Percentiles rank a stretch among this genome's conserved stretches.
These are phyloP conservation scores for Apocynum venetum DNA, from an alignment of 257 asterid genomes.

Conservation along the genomic window DNA sequence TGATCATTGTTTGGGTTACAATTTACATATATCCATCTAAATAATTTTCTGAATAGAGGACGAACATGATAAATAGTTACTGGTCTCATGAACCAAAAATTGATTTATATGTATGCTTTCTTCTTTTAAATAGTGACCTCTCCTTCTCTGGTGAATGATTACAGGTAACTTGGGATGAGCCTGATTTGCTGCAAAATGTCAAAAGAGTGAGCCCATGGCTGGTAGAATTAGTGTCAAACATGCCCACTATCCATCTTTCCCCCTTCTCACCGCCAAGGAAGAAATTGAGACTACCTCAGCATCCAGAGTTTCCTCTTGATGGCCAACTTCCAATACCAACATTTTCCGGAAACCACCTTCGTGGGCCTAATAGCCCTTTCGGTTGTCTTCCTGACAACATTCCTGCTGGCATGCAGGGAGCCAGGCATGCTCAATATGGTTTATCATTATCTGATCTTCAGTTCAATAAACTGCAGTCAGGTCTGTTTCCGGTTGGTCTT, in stretches of 20 bases:
- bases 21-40: background rate
- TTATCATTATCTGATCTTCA: conserved; percentile 58
- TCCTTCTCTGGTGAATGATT: conserved; percentile 10
- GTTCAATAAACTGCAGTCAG: conserved; percentile 41
- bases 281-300: conserved; percentile 49
- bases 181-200: conserved; percentile 83
- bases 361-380: conserved; percentile 47
- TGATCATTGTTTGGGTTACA: background rate
- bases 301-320: conserved; percentile 51
- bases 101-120: background rate
- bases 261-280: conserved; percentile 72
- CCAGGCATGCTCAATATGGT: conserved; percentile 94
- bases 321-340: conserved; percentile 52
- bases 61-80: background rate
- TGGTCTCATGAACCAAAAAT: background rate
- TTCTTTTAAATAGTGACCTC: background rate
- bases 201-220: conserved; percentile 89
- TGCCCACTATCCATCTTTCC: conserved; percentile 64
- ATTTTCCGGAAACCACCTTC: conserved; percentile 40
- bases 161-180: conserved; percentile 92
- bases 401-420: conserved; percentile 99
- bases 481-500: conserved; percentile 44
- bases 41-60: background rate
- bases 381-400: conserved; percentile 58
- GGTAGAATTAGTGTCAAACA: conserved; percentile 68